Evolutionary conservation across 495 filamentous ascomycete genomes (phyloP), one percentile per base, ranked within the genome.

Genomic region (Physcia stellaris): DNA sequence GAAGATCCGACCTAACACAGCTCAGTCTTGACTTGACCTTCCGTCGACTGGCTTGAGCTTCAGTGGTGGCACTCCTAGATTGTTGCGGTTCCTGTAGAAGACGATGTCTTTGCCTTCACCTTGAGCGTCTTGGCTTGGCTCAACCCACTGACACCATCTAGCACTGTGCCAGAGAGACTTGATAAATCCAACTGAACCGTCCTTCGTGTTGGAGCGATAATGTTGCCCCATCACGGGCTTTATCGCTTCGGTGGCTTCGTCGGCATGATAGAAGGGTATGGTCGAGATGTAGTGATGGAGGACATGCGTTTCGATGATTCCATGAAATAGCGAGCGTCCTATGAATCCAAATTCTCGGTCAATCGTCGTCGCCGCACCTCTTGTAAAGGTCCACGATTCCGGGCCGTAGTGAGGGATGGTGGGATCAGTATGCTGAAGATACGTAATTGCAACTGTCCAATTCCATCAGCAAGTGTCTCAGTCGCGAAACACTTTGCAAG

Each of bases 291-390:
- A 80, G 67, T 92, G 85, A 66, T 94, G 85, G 30, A 88, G 70
- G 39, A 94, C 85, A 63, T 92, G 85, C 33, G 83, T 86, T 62
- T 94, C 86, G 58, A 88, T 80, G 56, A 92, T 90, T 53, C 85
- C 83, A 65, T 93, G 85, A 62, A 93, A 71, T 47, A 93, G 68
- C 47, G 79, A 73, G 41, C 83, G 80, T 26, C 86, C 86, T 53
- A 87, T 79, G 64, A 88, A 90, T 37, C 86, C 84, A 48, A 87
- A 83, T 51, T 86, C 80, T 49, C 86, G 82, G 53, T 94, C 86
- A 40, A 94, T 82, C 24, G 85, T 94, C 24, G 80, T 77, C 31
- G 84, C 80, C 31, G 85, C 83, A 33, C 86, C 86, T 51, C 83
- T 83, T 35, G 82, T 74, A 57, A 79, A 94, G 56, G 77, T 87